Percentiles rank a stretch among this genome's conserved stretches.
phyloP scores from a whole-genome alignment of 345 rosid genomes.

The Melaleuca alternifolia region DNA sequence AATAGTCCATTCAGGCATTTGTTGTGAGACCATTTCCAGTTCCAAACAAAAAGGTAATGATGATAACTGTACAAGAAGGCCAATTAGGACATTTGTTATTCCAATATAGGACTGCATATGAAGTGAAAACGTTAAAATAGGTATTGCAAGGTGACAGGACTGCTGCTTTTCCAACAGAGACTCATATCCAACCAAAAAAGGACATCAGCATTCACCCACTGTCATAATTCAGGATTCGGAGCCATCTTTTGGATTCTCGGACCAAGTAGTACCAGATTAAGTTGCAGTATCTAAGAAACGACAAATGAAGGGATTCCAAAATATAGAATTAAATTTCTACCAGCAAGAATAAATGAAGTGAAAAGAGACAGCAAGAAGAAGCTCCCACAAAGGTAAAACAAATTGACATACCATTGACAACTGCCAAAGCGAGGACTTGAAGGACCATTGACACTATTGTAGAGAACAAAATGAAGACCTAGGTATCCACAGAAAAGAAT shows the following conservation, averaged over 20 bases:
- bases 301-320: neutral
- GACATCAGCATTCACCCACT: neutral
- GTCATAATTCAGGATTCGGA: neutral
- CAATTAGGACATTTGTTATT: neutral
- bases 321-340: neutral
- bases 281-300: neutral
- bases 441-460: slow-evolving; percentile 38
- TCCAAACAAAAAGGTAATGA: neutral
- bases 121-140: neutral
- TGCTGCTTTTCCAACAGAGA: neutral
- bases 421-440: slow-evolving; percentile 48
- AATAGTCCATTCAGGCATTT: neutral
- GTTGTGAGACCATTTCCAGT: neutral
- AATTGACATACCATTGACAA: slow-evolving; percentile 52
- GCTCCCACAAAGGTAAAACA: neutral
- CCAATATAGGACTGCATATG: neutral
- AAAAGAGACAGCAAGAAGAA: neutral
- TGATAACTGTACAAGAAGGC: neutral
- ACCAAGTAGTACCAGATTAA: neutral
- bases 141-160: neutral
- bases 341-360: neutral
- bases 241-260: neutral
- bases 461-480: slow-evolving; percentile 88
- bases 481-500: slow-evolving; percentile 11
- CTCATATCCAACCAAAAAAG: neutral